These are phyloP conservation scores for Oryza officinalis DNA, from an alignment of 176 grass and related monocot genomes.

Conservation along the genomic window DNA sequence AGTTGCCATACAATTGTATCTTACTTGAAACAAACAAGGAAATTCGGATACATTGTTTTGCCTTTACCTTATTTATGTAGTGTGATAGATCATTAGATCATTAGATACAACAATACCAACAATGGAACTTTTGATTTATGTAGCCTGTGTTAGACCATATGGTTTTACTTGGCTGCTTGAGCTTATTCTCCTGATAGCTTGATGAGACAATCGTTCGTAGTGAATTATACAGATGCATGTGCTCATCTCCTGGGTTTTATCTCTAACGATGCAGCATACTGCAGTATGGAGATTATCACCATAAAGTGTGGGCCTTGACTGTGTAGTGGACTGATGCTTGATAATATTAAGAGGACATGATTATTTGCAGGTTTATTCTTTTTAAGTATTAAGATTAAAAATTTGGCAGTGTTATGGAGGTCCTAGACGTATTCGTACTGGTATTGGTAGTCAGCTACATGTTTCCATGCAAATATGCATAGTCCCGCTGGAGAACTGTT, in stretches of 20 bases:
- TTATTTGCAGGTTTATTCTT: too few species aligned
- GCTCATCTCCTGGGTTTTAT: not conserved
- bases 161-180: not conserved
- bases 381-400: too few species aligned
- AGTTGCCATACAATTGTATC: conserved; percentile 23
- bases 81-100: not conserved
- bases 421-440: too few species aligned
- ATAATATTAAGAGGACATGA: too few species aligned
- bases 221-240: conserved; percentile 8
- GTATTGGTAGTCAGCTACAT: too few species aligned
- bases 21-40: not conserved
- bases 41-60: not conserved
- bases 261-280: not conserved
- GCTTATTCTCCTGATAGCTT: not conserved
- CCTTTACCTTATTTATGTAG: not conserved
- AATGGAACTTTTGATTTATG: not conserved
- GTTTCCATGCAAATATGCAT: too few species aligned
- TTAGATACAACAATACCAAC: conserved; percentile 6
- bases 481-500: too few species aligned
- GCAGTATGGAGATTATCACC: too few species aligned
- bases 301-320: too few species aligned
- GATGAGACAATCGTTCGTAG: not conserved
- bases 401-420: too few species aligned
- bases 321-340: too few species aligned
- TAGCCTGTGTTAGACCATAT: not conserved